Percentiles rank a stretch among this genome's conserved stretches.
phyloP scores from a whole-genome alignment of 306 rosid genomes.

The Arachis hypogaea region DNA sequence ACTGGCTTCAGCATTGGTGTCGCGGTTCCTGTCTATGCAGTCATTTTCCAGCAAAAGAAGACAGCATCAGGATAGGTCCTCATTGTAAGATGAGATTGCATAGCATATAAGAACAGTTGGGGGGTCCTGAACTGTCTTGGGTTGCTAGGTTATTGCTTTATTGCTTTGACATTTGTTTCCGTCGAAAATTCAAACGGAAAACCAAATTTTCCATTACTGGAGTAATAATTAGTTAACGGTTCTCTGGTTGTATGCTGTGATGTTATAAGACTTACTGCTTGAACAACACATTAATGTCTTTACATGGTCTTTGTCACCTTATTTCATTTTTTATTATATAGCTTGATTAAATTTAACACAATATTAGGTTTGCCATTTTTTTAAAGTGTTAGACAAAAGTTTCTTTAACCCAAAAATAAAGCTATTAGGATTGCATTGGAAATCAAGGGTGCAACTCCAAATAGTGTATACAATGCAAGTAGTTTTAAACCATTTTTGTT shows the following conservation, averaged over 20 bases:
- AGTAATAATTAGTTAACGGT: constrained; percentile 44
- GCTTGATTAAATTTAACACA: background rate
- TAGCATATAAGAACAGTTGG: constrained; percentile 29
- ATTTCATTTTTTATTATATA: background rate
- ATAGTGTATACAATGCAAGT: too few relatives aligned
- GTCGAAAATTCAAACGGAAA: constrained; percentile 41
- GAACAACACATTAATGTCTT: constrained; percentile 1
- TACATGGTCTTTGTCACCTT: background rate
- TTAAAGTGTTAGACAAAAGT: too few relatives aligned
- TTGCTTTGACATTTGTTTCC: constrained; percentile 32
- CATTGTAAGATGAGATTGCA: constrained; percentile 6
- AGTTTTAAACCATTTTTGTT: too few relatives aligned
- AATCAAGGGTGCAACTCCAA: too few relatives aligned
- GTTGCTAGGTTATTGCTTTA: constrained; percentile 26
- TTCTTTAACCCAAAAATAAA: too few relatives aligned
- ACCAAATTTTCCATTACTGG: constrained; percentile 25
- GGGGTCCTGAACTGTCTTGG: constrained; percentile 37
- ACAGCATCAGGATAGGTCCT: constrained; percentile 51
- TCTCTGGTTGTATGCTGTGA: constrained; percentile 6
- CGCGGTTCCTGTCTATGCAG: constrained; percentile 54
- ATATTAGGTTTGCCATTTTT: background rate
- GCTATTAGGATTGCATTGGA: too few relatives aligned
- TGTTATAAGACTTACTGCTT: constrained; percentile 6
- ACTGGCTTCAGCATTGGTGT: constrained; percentile 59
- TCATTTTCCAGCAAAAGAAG: constrained; percentile 61